Evolutionary conservation across 2,329 filamentous ascomycete genomes (phyloP), one percentile per base, ranked within the genome.

Genomic region (Xylaria sp.): DNA sequence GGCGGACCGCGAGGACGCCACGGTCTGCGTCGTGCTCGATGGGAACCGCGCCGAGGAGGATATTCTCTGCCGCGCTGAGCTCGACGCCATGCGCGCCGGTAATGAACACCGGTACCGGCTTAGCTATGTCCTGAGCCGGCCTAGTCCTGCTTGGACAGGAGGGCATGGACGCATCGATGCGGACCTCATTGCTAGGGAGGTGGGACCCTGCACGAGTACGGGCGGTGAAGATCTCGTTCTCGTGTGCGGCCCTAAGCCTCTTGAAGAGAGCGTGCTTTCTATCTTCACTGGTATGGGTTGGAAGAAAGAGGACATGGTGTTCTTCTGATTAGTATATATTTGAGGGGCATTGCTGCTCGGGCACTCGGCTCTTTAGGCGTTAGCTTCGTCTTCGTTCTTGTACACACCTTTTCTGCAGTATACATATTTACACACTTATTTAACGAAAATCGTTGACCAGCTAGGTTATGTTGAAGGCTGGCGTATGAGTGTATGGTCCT

Each of bases 11-110:
- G 78, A 83, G 0, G 92, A 95, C 76, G 73, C 79, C 9, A 96
- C 92, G 0, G 82, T 79, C 1, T 97, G 93, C 76, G 81, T 91
- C 1, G 85, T 98, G 0, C 82, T 98, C 0, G 86, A 97, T 75
- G 93, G 94, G 0, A 98, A 98, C 75, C 84, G 93, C 13, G 77
- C 85, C 7, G 88, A 93, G 63, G 90, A 91, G 71, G 94, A 98
- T 77, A 97, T 98, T n/a, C 83, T 98, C 0, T 94, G 92, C 76
- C 88, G 86, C 69, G 81, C 84, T 1, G 92, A 97, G 66, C 83
- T 98, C 2, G 93, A 97, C 76, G 77, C 68, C 0, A 85, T 94
- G 75, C 86, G 85, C 0, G 79, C 74, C 2, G 82, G 81, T 0
- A 88, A 90, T 63, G 78, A 80, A 23, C 83, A 87, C 3, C 86